Percentiles rank a stretch among this genome's conserved stretches.
phyloP scores from a whole-genome alignment of 148 eudicot species.

The Dysphania ambrosioides region DNA sequence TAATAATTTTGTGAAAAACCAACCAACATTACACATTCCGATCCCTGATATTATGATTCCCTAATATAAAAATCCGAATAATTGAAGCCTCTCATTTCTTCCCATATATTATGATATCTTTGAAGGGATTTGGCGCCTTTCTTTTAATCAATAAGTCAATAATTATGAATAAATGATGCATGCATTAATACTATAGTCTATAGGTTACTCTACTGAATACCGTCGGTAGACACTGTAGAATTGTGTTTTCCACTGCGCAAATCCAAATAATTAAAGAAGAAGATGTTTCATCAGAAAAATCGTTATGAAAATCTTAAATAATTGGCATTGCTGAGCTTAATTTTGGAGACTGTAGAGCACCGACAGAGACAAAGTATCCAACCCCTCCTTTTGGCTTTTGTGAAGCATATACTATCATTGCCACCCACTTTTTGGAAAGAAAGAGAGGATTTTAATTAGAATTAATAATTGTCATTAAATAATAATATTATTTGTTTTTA shows the following conservation, averaged over 20 bases:
- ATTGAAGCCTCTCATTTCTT: background rate
- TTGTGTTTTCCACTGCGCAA: background rate
- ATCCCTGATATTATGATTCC: conserved; percentile 9
- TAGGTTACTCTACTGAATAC: conserved; percentile 12
- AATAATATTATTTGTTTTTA: too few relatives aligned
- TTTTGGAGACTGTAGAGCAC: conserved; percentile 4
- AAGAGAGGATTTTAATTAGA: background rate
- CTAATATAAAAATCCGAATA: conserved; percentile 6
- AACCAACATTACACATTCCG: background rate
- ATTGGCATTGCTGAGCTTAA: background rate
- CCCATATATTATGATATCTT: background rate
- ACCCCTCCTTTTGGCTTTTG: conserved; percentile 12
- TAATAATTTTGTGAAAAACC: background rate
- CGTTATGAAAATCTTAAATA: background rate
- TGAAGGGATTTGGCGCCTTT: background rate
- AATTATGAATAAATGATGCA: conserved; percentile 6
- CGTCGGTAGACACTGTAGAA: conserved; percentile 12
- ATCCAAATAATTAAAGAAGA: background rate
- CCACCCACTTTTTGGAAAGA: background rate
- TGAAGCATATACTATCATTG: background rate
- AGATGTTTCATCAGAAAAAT: background rate
- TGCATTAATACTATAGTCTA: conserved; percentile 14
- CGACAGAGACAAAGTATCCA: conserved; percentile 10
- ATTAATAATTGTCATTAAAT: too few relatives aligned
- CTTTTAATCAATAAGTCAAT: background rate